phyloP scores from a whole-genome alignment of 1,284 basidiomycete genomes.

The Cryptococcus sp. region DNA sequence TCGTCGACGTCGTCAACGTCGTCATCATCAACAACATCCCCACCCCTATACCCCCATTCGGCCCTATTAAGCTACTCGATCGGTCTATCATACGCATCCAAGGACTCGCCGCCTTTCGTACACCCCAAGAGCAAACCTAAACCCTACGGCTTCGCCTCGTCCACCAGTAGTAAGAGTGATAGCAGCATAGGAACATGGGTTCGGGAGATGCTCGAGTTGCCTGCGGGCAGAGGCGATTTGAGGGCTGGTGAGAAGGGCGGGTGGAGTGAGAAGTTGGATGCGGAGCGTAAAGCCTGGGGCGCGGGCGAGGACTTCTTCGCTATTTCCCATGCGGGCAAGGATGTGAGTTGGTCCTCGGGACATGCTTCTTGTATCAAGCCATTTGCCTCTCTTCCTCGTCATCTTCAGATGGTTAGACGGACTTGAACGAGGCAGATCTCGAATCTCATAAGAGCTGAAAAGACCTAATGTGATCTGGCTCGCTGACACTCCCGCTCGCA shows the following conservation, averaged over 20 bases:
- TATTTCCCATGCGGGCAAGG: constrained; percentile 27
- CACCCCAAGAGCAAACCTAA: constrained; percentile 8
- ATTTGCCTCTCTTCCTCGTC: not conserved
- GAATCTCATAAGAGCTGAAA: too few relatives aligned
- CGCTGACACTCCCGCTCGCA: constrained; percentile 10
- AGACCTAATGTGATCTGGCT: too few relatives aligned
- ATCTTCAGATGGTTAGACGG: not conserved
- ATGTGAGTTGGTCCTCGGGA: constrained; percentile 27
- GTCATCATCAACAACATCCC: not conserved
- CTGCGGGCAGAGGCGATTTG: constrained; percentile 46
- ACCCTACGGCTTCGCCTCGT: constrained; percentile 19
- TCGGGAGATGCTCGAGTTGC: constrained; percentile 32
- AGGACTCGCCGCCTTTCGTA: constrained; percentile 51
- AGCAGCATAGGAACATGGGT: constrained; percentile 42
- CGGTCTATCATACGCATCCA: constrained; percentile 51
- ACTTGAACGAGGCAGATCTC: too few relatives aligned
- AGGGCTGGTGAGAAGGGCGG: constrained; percentile 29
- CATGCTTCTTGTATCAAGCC: not conserved
- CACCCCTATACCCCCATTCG: constrained; percentile 18
- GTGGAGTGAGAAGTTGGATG: constrained; percentile 30
- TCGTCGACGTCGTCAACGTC: not conserved
- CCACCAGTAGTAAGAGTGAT: constrained; percentile 10
- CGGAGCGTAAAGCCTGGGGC: constrained; percentile 37
- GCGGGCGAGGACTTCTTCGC: constrained; percentile 51
- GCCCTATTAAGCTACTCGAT: constrained; percentile 43